Evolutionary conservation across 352 stramenopile genomes (phyloP).

Genomic region (Phytophthora colocasiae): DNA sequence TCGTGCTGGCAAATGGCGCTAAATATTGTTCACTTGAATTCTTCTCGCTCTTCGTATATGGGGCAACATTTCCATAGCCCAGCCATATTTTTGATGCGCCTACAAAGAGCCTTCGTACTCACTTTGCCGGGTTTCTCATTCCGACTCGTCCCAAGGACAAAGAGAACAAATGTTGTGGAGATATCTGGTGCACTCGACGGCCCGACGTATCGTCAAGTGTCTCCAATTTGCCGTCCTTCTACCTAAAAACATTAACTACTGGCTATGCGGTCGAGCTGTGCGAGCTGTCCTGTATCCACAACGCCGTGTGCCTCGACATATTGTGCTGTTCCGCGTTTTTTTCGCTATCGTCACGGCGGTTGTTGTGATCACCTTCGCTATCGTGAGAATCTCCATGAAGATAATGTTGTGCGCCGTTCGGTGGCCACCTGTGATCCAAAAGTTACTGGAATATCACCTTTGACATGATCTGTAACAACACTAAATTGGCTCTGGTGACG

Average conservation of each 20-base stretch:
- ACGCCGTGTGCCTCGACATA: neutral
- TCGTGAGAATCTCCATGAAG: constrained; percentile 17
- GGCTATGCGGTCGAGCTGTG: constrained; percentile 13
- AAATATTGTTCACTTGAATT: too few species aligned
- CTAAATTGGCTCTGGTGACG: too few species aligned
- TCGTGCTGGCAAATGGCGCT: too few species aligned
- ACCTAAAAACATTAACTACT: constrained; percentile 11
- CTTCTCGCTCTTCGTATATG: too few species aligned
- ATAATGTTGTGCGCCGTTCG: constrained; percentile 12
- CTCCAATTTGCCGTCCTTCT: constrained; percentile 8
- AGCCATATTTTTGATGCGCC: too few species aligned
- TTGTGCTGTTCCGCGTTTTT: constrained; percentile 10
- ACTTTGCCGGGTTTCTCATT: too few species aligned
- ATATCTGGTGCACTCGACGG: neutral
- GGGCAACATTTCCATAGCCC: too few species aligned
- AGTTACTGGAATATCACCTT: neutral
- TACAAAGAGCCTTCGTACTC: too few species aligned
- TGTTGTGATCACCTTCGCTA: constrained; percentile 13
- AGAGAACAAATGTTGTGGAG: neutral
- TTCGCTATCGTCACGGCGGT: constrained; percentile 13
- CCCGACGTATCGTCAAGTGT: constrained; percentile 8
- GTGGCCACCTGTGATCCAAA: constrained; percentile 13
- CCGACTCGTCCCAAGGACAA: constrained; percentile 2
- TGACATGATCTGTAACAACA: too few species aligned
- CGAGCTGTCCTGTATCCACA: constrained; percentile 12